Evolutionary conservation across 202 grass and related monocot genomes (phyloP), one percentile per base, ranked within the genome.

Genomic region (Zoysia matrella): DNA sequence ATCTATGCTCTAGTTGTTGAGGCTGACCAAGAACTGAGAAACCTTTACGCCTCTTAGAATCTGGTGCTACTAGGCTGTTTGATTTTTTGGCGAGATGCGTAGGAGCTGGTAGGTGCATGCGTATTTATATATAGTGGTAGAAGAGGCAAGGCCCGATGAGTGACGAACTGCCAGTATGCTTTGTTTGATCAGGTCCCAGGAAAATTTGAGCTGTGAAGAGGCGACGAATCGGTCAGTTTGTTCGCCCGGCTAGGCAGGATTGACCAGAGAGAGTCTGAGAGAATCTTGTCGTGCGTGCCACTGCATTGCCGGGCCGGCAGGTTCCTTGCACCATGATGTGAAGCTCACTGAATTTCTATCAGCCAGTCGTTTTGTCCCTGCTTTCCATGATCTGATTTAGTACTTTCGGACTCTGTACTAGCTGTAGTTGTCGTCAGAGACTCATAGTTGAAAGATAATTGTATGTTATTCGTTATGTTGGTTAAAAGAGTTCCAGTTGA

Each of bases 101-200:
- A 79, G 0, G 16, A 30, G 45, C 15, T 18, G 54, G 10, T 54
- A 22, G 66, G 30, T 42, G 2, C 48, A 4, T n/a, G 36, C 1
- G 77, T 69, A 86, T 75, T 69, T 86, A 76, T 36, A 36, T 36
- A 36, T 81, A 86, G 83, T 18, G 8, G 18, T 7, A 58, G 5
- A 18, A 58, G 56, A 18, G 15, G 15, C 14, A 58, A 58, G 6
- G 56, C 8, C 60, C 43, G 36, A 36, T 4, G 30, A n/a, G 69
- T 36, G 52, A 80, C 45, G 18, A 36, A 8, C 69, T n/a, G 62
- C 71, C 60, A 11, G 9, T 40, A 71, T 60, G 76, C 62, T 42
- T 67, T 61, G 77, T 86, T 86, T 80, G 69, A 85, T 79, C 75
- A 66, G 3, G 83, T 42, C 75, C 7, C 13, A 12, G 55, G 49